A percentile compares a stretch with the other conserved stretches of the same genome.
These are phyloP conservation scores for Fusarium verticillioides DNA, from an alignment of 2,329 filamentous ascomycete species.

Conservation along the genomic window DNA sequence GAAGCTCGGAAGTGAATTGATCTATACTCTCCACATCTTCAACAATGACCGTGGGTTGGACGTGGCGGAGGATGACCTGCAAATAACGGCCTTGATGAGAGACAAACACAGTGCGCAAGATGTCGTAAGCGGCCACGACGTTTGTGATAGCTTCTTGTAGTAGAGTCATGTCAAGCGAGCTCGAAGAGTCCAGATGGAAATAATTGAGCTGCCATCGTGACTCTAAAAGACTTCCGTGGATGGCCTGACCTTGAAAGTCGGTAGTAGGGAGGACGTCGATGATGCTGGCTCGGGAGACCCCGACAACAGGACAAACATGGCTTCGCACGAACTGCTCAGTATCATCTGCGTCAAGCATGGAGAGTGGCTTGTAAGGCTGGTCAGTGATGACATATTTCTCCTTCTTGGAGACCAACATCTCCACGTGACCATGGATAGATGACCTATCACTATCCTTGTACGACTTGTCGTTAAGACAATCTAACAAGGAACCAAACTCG, in stretches of 20 bases:
- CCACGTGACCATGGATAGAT: conserved; percentile 2
- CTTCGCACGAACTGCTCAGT: conserved; percentile 23
- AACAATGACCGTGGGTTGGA: conserved; percentile 6
- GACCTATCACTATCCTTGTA: conserved; percentile 17
- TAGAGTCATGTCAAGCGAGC: conserved; percentile 2
- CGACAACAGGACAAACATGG: conserved; percentile 26
- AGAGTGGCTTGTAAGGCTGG: conserved; percentile 13
- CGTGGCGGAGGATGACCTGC: conserved; percentile 26
- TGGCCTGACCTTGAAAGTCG: conserved; percentile 33
- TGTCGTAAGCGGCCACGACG: conserved; percentile 21
- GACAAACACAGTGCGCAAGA: conserved; percentile 35
- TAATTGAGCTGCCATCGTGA: conserved; percentile 40
- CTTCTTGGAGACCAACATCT: neutral
- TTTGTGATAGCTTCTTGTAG: conserved; percentile 27
- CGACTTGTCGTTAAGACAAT: conserved; percentile 13
- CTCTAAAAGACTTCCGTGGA: conserved; percentile 22
- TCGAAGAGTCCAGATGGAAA: conserved; percentile 19
- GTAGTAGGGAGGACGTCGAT: conserved; percentile 37
- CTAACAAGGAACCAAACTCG: conserved; percentile 18
- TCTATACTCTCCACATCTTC: conserved; percentile 16
- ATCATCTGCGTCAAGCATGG: neutral
- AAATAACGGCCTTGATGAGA: conserved; percentile 7
- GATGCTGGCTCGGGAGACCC: conserved; percentile 38
- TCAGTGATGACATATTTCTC: neutral
- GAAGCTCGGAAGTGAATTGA: conserved; percentile 11